Conservation (phyloP, 108 stramenopile genomes). For the Asterionellopsis glacialis region DNA sequence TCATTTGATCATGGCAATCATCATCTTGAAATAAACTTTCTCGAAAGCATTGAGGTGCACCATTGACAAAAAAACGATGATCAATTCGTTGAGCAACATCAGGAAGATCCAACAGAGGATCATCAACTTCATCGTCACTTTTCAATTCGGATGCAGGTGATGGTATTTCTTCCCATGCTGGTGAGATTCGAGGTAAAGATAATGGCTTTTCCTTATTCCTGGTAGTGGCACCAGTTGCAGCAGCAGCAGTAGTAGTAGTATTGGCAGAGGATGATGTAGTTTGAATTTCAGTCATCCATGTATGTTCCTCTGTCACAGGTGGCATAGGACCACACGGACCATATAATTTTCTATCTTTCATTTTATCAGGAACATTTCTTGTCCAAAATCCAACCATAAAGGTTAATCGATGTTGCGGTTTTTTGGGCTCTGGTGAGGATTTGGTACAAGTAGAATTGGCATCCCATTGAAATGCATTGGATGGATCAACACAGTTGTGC, state of each 20-base stretch:
- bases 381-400: slow-evolving; percentile 92
- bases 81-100: slow-evolving; percentile 53
- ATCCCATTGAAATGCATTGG: too few species aligned
- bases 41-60: slow-evolving; percentile 65
- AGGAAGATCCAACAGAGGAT: slow-evolving; percentile 6
- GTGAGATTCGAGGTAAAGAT: slow-evolving; percentile 41
- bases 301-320: slow-evolving; percentile 47
- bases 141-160: slow-evolving; percentile 1
- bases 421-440: too few species aligned
- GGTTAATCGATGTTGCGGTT: slow-evolving; percentile 39
- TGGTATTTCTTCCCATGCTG: slow-evolving; percentile 64
- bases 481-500: neutral
- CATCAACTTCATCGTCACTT: neutral
- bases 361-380: slow-evolving; percentile 60
- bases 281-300: slow-evolving; percentile 55
- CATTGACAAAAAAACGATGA: slow-evolving; percentile 79
- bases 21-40: slow-evolving; percentile 43
- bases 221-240: neutral
- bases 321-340: slow-evolving; percentile 85
- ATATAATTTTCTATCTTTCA: slow-evolving; percentile 63
- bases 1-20: slow-evolving; percentile 1
- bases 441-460: neutral
- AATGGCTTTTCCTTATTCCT: slow-evolving; percentile 4
- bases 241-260: slow-evolving; percentile 34
- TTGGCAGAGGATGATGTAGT: too few species aligned